A percentile compares a stretch with the other conserved stretches of the same genome.
These are phyloP conservation scores for Phytophthora parvispora DNA, from an alignment of 352 stramenopile genomes.

Conservation along the genomic window DNA sequence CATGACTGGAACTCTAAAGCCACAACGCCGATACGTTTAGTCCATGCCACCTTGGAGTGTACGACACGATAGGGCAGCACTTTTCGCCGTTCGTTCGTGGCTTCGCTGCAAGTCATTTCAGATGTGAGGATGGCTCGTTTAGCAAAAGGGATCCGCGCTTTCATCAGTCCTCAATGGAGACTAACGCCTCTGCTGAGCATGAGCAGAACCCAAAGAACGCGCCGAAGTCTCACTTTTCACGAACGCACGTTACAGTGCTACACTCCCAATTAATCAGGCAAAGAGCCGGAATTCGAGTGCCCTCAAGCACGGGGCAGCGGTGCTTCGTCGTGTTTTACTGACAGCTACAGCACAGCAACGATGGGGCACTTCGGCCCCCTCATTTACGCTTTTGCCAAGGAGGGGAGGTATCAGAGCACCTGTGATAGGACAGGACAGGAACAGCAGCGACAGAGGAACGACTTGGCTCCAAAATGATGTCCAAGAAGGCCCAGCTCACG, in stretches of 20 bases:
- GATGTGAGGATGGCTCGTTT: slow-evolving; percentile 26
- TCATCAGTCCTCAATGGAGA: not conserved
- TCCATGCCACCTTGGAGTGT: slow-evolving; percentile 22
- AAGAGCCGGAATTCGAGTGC: slow-evolving; percentile 17
- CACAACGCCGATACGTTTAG: slow-evolving; percentile 10
- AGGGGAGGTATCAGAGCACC: slow-evolving; percentile 24
- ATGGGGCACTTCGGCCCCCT: not conserved
- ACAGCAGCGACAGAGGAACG: slow-evolving; percentile 2
- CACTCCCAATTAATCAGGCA: slow-evolving; percentile 22
- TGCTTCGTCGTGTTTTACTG: slow-evolving; percentile 17
- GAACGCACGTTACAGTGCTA: slow-evolving; percentile 1
- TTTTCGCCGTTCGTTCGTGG: slow-evolving; percentile 24
- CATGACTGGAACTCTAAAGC: not conserved
- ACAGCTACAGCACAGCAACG: not conserved
- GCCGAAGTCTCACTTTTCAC: slow-evolving; percentile 10
- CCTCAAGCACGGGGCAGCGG: not conserved
- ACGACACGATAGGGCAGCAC: slow-evolving; percentile 24
- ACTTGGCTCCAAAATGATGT: slow-evolving; percentile 30
- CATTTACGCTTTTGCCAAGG: slow-evolving; percentile 42
- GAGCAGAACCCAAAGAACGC: slow-evolving; percentile 3
- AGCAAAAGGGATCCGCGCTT: not conserved
- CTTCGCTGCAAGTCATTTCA: slow-evolving; percentile 24
- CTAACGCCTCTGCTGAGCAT: not conserved
- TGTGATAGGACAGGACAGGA: slow-evolving; percentile 29
- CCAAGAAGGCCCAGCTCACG: slow-evolving; percentile 49